Base-by-base conservation (phyloP, 345 rosid genomes). In the Limnanthes douglasii region DNA sequence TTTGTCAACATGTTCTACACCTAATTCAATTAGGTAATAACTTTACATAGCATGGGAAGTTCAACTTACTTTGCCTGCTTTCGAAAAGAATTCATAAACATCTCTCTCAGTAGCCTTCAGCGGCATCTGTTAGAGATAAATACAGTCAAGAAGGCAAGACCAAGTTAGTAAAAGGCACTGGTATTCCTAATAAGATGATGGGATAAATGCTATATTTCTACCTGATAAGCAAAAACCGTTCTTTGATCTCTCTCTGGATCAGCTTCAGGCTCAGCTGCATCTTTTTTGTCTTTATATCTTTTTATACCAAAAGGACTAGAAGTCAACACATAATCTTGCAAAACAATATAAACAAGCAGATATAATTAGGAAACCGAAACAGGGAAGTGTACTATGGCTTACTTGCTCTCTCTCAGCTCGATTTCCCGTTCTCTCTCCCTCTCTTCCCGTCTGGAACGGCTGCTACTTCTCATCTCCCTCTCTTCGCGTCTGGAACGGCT, bases 171-270 rank as follows among this genome's bases (percentile, higher is more conserved):
- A 15, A 26, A 26, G 6, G 30, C 30, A 26, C 21, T 15, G 15
- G 23, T 7, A 48, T 18, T 26, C 24, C 34, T 15, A 15, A 13
- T n/a, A 31, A 22, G 45, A 41, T 16, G 26, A 50, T 13, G 24
- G 13, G 44, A 35, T 21, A 21, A 1, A 30, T 12, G 20, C 21
- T 14, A 13, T 43, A 4, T 24, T 48, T 25, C 12, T 36, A 81
- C 96, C 94, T 81, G 96, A 49, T 86, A 86, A 10, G 92, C 96
- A 66, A 86, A 86, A 56, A 86, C 96, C 6, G 96, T 81, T 65
- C 92, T 68, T 55, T 81, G 96, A 57, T 86, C 96, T 59, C 96
- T 81, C 65, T 86, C 96, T 1, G 96, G 96, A 62, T 86, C 96
- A 25, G 73, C 78, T 62, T 81, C 96, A 45, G 86, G 79, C 58